phyloP scores from a whole-genome alignment of 768 basidiomycete genomes.

The Amanita pseudoporphyria region DNA sequence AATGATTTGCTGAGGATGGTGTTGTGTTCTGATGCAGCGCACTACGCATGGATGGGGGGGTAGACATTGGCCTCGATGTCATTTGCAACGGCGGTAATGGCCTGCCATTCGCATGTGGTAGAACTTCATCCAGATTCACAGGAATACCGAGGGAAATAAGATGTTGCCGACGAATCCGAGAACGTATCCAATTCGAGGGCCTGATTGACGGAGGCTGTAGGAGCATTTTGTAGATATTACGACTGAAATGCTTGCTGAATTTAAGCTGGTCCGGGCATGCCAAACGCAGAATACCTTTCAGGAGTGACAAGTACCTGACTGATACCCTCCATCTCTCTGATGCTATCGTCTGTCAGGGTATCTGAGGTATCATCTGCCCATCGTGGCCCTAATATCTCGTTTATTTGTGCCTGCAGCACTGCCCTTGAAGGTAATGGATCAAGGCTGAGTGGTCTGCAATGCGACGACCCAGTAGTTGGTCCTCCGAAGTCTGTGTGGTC shows the following conservation, averaged over 20 bases:
- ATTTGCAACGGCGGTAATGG: constrained; percentile 76
- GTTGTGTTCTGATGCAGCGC: constrained; percentile 20
- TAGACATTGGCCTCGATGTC: constrained; percentile 71
- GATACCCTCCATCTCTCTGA: constrained; percentile 74
- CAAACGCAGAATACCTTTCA: constrained; percentile 47
- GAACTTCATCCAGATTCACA: constrained; percentile 89
- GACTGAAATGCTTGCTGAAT: constrained; percentile 36
- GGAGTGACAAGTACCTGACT: constrained; percentile 68
- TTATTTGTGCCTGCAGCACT: constrained; percentile 51
- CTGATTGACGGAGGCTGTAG: constrained; percentile 65
- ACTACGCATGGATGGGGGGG: constrained; percentile 58
- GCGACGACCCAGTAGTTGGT: constrained; percentile 32
- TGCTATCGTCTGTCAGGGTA: constrained; percentile 51
- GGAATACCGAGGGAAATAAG: constrained; percentile 88
- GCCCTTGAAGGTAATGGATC: constrained; percentile 52
- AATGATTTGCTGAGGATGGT: constrained; percentile 25
- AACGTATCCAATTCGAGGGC: constrained; percentile 92
- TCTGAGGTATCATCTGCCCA: constrained; percentile 44
- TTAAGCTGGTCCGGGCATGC: constrained; percentile 4
- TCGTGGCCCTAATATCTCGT: constrained; percentile 55
- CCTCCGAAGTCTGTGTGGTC: constrained; percentile 27
- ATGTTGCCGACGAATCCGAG: constrained; percentile 83
- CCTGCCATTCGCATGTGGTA: constrained; percentile 56
- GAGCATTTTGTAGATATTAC: constrained; percentile 66
- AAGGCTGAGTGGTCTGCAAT: constrained; percentile 56